Percentiles rank a stretch among this genome's conserved stretches.
phyloP scores from a whole-genome alignment of 495 filamentous ascomycete species.

The Xylaria curta region DNA sequence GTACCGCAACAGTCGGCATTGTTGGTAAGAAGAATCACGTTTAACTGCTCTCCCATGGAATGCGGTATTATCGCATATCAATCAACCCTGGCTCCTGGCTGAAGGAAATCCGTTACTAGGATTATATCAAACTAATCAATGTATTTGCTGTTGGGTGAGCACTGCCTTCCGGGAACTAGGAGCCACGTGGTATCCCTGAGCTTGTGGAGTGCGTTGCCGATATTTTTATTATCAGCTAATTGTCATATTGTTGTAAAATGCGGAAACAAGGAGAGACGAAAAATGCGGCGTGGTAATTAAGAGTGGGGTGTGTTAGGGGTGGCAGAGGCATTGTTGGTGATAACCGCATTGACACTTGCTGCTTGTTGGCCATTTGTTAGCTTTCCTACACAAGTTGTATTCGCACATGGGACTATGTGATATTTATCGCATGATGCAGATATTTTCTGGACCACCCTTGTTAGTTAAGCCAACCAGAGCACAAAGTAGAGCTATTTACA shows the following conservation, averaged over 20 bases:
- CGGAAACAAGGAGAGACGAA: not conserved
- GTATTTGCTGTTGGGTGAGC: conserved; percentile 1
- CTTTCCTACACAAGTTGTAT: conserved; percentile 14
- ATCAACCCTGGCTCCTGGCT: not conserved
- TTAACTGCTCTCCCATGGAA: not conserved
- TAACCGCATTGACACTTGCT: not conserved
- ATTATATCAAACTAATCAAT: not conserved
- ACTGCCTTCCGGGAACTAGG: not conserved
- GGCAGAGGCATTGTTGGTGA: conserved; percentile 18
- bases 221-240: conserved; percentile 3
- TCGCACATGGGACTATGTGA: conserved; percentile 15
- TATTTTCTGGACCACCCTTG: conserved; percentile 28
- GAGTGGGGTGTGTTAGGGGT: not conserved
- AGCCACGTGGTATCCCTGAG: not conserved
- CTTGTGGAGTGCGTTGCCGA: not conserved
- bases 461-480: conserved; percentile 18
- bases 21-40: conserved; percentile 12
- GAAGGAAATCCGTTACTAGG: not conserved
- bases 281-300: not conserved
- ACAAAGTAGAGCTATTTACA: conserved; percentile 20
- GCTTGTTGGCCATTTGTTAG: conserved; percentile 12
- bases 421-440: conserved; percentile 27
- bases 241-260: not conserved
- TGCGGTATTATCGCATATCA: not conserved
- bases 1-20: conserved; percentile 22